phyloP scores from a whole-genome alignment of 2,329 filamentous ascomycete genomes.

The Piedraia hortae region DNA sequence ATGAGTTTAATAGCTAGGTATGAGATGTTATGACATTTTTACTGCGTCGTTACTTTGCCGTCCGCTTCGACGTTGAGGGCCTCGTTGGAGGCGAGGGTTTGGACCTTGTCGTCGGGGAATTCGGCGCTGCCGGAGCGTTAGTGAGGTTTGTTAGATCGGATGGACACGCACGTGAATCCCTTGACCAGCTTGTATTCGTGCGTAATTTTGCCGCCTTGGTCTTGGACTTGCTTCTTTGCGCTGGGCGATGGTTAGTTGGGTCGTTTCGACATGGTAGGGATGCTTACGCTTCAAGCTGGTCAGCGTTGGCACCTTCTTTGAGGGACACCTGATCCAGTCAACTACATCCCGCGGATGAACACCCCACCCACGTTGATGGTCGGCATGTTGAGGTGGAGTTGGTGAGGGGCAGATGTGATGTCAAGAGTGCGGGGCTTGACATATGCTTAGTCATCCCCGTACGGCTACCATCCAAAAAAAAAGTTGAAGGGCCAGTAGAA shows the following conservation, averaged over 20 bases:
- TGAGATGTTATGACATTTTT: too few species aligned
- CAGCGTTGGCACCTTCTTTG: constrained; percentile 38
- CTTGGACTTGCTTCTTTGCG: constrained; percentile 45
- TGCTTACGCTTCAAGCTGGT: constrained; percentile 40
- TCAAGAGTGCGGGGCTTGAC: too few species aligned
- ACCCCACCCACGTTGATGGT: too few species aligned
- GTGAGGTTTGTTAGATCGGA: neutral
- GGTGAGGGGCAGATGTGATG: too few species aligned
- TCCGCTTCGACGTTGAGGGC: constrained; percentile 61
- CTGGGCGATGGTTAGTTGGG: constrained; percentile 15
- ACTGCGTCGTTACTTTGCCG: constrained; percentile 42
- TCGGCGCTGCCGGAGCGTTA: constrained; percentile 29
- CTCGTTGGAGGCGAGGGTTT: constrained; percentile 37
- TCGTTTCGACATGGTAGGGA: constrained; percentile 1
- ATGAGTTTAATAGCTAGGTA: too few species aligned
- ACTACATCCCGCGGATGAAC: too few species aligned
- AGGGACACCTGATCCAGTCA: constrained; percentile 37
- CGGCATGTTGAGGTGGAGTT: too few species aligned
- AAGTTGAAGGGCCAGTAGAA: too few species aligned
- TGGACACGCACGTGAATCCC: constrained; percentile 53
- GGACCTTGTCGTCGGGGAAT: constrained; percentile 39
- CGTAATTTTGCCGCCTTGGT: constrained; percentile 58
- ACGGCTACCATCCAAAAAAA: neutral
- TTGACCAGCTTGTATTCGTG: constrained; percentile 74
- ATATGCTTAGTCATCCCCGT: neutral